A percentile compares a stretch with the other conserved stretches of the same genome.
phyloP scores from a whole-genome alignment of 179 eudicot genomes.

The Beta corolliflora region DNA sequence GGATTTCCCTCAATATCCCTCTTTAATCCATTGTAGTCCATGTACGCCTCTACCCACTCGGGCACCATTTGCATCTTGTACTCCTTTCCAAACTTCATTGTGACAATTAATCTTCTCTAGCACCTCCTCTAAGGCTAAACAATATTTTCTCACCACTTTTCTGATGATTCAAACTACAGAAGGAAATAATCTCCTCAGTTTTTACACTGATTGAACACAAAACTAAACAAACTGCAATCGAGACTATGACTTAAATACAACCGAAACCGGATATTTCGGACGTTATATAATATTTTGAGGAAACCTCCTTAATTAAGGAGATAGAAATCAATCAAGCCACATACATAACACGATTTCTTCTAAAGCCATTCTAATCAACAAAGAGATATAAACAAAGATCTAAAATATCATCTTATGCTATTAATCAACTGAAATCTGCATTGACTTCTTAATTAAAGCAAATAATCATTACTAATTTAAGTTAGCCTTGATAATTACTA shows the following conservation, averaged over 20 bases:
- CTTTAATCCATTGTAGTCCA: constrained; percentile 69
- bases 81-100: constrained; percentile 82
- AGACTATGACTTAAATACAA: neutral
- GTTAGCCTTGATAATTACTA: neutral
- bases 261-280: neutral
- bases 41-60: constrained; percentile 82
- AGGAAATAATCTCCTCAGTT: neutral
- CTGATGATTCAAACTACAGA: constrained; percentile 5
- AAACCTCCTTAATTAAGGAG: neutral
- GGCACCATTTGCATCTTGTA: constrained; percentile 69
- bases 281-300: neutral
- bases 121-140: neutral
- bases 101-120: constrained; percentile 13
- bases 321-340: neutral
- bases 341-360: constrained; percentile 9
- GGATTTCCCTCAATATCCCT: constrained; percentile 50
- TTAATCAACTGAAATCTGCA: neutral
- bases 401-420: too few relatives aligned
- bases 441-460: neutral
- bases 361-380: too few relatives aligned
- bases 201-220: neutral
- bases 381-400: neutral
- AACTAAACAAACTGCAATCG: neutral
- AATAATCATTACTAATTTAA: neutral
- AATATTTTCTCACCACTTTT: neutral